Base-by-base conservation (phyloP, 345 rosid species). In the Eucalyptus tenuipes region DNA sequence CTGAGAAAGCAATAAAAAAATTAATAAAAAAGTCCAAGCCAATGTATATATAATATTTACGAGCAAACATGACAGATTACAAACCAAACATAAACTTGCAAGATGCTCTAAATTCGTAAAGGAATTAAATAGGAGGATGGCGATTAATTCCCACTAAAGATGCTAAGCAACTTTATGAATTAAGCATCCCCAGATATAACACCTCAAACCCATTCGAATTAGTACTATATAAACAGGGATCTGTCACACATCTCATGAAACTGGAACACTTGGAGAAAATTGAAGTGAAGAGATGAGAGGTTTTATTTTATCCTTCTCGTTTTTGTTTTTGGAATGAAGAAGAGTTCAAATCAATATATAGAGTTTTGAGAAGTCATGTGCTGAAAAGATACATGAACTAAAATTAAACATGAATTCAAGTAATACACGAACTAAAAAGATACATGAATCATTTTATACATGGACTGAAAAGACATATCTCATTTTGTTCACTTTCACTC, bases 201-300 rank as follows among this genome's bases (percentile, higher is more conserved):
- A 24, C 6, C 29, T 8, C 10, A 55, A 55, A 55, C 27, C 0
- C 29, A 55, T 55, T 55, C 24, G 13, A 55, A 24, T 55, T 2
- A 55, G 0, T 1, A 55, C 29, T 10, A 24, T 24, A 13, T 6
- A 55, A 55, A 55, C 0, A 55, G 1, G 59, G 13, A 13, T 55
- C 1, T 9, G 1, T 55, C 61, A 55, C 4, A 53, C 61, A 24
- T 55, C 0, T 55, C 29, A 9, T 10, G 13, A 55, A 55, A 55
- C 6, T 0, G 29, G 13, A 29, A 55, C 0, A 24, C 13, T 55
- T 24, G 8, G 13, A 22, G 61, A 55, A 55, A 55, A 55, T 55
- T 55, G 61, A 55, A 55, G 12, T 55, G 24, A 55, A 55, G 29
- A 55, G 6, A 55, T 24, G 61, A 55, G 61, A 55, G 1, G 7